Evolutionary conservation across 2,329 filamentous ascomycete genomes (phyloP).

Genomic region (Pyricularia grisea): DNA sequence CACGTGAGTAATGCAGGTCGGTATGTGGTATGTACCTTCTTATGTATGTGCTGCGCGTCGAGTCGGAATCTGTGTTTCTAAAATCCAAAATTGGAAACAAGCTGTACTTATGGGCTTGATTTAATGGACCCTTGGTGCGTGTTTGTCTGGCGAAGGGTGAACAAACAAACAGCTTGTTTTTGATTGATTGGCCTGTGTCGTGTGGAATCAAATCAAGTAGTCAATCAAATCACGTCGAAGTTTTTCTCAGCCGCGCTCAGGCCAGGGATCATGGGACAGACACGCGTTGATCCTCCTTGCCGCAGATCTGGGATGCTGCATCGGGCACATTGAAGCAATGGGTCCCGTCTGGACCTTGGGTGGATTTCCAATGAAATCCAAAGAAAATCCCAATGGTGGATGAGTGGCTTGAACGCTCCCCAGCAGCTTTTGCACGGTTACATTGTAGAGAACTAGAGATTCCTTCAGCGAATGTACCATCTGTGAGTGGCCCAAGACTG

Average conservation of each 20-base stretch:
- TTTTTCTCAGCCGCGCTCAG: slow-evolving; percentile 3
- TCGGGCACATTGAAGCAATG: background rate
- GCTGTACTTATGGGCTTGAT: background rate
- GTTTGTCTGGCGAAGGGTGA: background rate
- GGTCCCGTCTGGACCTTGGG: background rate
- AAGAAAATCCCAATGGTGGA: no score
- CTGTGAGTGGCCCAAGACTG: background rate
- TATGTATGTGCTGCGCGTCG: background rate
- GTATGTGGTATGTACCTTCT: background rate
- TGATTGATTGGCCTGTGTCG: background rate
- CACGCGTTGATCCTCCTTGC: background rate
- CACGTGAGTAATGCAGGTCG: background rate
- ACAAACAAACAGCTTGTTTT: background rate
- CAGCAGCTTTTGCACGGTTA: background rate
- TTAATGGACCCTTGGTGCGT: background rate
- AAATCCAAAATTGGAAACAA: background rate
- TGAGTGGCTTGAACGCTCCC: background rate
- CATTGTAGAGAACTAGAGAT: no score
- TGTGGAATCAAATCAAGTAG: background rate
- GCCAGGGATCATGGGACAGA: background rate
- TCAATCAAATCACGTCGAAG: background rate
- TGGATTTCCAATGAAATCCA: background rate
- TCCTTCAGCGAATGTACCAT: background rate
- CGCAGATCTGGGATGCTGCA: background rate
- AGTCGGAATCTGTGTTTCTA: background rate